Percentiles rank a stretch among this genome's conserved stretches.
phyloP scores from a whole-genome alignment of 1,284 basidiomycete species.

The Trametes versicolor region DNA sequence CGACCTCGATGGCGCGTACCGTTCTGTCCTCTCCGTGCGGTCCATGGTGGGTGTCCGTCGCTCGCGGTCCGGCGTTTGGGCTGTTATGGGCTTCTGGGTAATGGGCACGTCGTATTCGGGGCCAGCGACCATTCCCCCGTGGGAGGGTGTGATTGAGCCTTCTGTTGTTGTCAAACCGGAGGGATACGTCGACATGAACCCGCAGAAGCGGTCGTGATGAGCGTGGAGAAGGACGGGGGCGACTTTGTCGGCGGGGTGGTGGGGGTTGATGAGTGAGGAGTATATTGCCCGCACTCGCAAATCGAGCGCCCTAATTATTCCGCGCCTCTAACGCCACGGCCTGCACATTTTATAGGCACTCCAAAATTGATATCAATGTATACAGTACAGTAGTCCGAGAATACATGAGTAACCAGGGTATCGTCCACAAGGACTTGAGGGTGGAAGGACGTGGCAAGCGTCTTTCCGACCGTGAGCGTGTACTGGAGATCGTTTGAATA shows the following conservation, averaged over 20 bases:
- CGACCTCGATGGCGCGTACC: conserved; percentile 40
- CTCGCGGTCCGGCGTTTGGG: conserved; percentile 32
- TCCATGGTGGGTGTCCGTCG: conserved; percentile 29
- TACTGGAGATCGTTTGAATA: conserved; percentile 12
- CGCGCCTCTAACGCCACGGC: conserved; percentile 13
- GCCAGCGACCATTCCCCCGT: conserved; percentile 65
- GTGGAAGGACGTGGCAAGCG: not conserved
- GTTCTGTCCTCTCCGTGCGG: conserved; percentile 30
- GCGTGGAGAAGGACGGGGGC: conserved; percentile 28
- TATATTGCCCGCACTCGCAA: conserved; percentile 8
- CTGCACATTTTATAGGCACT: conserved; percentile 14
- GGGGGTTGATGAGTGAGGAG: conserved; percentile 33
- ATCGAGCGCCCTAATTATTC: conserved; percentile 20
- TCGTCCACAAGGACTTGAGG: not conserved
- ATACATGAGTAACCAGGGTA: conserved; percentile 2
- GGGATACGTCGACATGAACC: conserved; percentile 50
- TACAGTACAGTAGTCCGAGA: conserved; percentile 1
- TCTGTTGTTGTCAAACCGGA: conserved; percentile 49
- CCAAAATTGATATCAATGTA: conserved; percentile 10
- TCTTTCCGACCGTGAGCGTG: conserved; percentile 1
- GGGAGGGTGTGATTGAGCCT: conserved; percentile 59
- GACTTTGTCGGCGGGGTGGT: conserved; percentile 23
- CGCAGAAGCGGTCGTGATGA: conserved; percentile 25
- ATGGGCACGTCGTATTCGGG: conserved; percentile 66
- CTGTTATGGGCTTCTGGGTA: conserved; percentile 38